A percentile compares a stretch with the other conserved stretches of the same genome.
These are phyloP conservation scores for Chaetomium cochliodes DNA, from an alignment of 495 filamentous ascomycete genomes.

Conservation along the genomic window DNA sequence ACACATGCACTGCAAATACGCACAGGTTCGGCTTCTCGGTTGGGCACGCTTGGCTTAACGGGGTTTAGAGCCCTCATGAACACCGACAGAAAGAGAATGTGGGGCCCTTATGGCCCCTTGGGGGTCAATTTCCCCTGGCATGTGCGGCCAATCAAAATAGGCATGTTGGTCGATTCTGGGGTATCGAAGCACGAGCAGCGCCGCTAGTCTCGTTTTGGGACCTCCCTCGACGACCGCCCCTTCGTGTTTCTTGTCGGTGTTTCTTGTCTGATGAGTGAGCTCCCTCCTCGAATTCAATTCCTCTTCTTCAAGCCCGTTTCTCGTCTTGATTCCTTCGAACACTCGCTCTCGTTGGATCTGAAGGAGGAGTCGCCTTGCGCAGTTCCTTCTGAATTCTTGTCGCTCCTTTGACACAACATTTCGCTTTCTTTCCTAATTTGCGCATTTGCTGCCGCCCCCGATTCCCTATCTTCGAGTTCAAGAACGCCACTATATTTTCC, in stretches of 20 bases:
- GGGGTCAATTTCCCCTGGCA: slow-evolving; percentile 11
- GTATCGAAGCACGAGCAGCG: neutral
- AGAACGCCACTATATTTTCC: neutral
- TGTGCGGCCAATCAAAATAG: neutral
- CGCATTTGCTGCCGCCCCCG: neutral
- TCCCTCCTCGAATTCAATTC: neutral
- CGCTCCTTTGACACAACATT: slow-evolving; percentile 28
- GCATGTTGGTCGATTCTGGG: neutral
- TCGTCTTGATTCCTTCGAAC: neutral
- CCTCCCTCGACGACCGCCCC: neutral
- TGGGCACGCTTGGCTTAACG: neutral
- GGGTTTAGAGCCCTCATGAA: neutral
- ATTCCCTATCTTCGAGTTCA: neutral
- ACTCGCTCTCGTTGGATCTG: slow-evolving; percentile 5
- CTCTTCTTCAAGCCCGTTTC: neutral
- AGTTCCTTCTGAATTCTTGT: slow-evolving; percentile 24
- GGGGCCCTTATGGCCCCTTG: too few relatives aligned
- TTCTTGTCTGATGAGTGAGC: neutral
- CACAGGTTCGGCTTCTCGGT: neutral
- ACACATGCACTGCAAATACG: neutral
- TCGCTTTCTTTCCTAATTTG: slow-evolving; percentile 4
- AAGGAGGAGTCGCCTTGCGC: slow-evolving; percentile 15
- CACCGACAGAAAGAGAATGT: too few relatives aligned
- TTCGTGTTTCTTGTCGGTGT: slow-evolving; percentile 8
- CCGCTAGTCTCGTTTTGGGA: neutral